Conservation (phyloP, 2,329 filamentous ascomycete species). For the Botryosphaeria dothidea region DNA sequence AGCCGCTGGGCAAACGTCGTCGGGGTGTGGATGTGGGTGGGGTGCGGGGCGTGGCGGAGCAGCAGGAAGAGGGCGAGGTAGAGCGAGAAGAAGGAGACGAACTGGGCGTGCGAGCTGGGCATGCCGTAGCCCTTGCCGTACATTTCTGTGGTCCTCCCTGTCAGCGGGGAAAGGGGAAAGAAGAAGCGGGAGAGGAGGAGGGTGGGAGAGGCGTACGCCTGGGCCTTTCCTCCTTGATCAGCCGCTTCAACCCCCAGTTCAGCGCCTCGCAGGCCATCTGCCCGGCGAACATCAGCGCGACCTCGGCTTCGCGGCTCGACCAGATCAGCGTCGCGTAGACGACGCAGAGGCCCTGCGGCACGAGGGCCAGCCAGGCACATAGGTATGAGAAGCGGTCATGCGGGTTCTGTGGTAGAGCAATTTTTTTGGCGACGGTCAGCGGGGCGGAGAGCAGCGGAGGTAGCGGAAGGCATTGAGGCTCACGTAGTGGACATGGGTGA, state of each 20-base stretch:
- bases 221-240: conserved; percentile 90
- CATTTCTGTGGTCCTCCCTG: conserved; percentile 52
- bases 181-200: not conserved
- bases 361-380: conserved; percentile 90
- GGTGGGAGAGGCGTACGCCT: conserved; percentile 56
- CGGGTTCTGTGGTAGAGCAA: conserved; percentile 67
- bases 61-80: conserved; percentile 84
- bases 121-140: conserved; percentile 95
- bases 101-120: conserved; percentile 94
- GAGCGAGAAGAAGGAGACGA: conserved; percentile 86
- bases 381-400: conserved; percentile 79
- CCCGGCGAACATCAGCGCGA: conserved; percentile 85
- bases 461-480: conserved; percentile 38
- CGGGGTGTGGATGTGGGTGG: conserved; percentile 53
- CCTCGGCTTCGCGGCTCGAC: conserved; percentile 87
- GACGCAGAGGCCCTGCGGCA: conserved; percentile 88
- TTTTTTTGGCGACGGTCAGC: conserved; percentile 22
- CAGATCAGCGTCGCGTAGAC: conserved; percentile 88
- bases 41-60: conserved; percentile 63
- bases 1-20: conserved; percentile 64
- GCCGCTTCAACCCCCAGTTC: conserved; percentile 85
- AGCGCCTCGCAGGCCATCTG: conserved; percentile 89
- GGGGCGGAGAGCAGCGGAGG: not conserved
- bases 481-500: conserved; percentile 97
- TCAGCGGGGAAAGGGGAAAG: conserved; percentile 17